These are phyloP conservation scores for Flammula alnicola DNA, from an alignment of 1,284 basidiomycete genomes.

Conservation along the genomic window DNA sequence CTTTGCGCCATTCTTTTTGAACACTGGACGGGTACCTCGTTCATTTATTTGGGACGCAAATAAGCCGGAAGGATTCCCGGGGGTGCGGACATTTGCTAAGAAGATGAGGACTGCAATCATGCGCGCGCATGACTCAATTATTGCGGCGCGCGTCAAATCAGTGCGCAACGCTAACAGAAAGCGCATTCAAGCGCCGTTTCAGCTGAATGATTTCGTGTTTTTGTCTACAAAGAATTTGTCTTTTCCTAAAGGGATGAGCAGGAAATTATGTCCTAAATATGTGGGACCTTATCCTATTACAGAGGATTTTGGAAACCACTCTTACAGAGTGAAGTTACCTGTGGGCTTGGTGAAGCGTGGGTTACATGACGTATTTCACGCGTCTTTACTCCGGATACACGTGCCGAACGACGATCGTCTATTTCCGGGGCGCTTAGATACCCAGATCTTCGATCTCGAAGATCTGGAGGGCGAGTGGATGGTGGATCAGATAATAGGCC, in stretches of 20 bases:
- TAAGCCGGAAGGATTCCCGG: conserved; percentile 23
- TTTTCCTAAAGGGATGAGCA: conserved; percentile 1
- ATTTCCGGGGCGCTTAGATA: conserved; percentile 26
- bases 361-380: conserved; percentile 29
- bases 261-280: conserved; percentile 17
- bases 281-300: conserved; percentile 11
- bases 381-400: conserved; percentile 26
- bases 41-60: conserved; percentile 28
- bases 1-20: conserved; percentile 33
- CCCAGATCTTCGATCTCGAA: conserved; percentile 17
- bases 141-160: conserved; percentile 30
- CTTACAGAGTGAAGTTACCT: conserved; percentile 21
- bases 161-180: conserved; percentile 30
- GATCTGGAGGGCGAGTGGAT: conserved; percentile 19
- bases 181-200: conserved; percentile 22
- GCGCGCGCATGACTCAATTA: conserved; percentile 33
- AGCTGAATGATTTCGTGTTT: conserved; percentile 32
- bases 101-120: conserved; percentile 26
- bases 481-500: conserved; percentile 17
- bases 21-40: conserved; percentile 26
- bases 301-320: conserved; percentile 20
- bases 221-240: conserved; percentile 34
- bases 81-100: conserved; percentile 26
- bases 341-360: conserved; percentile 20
- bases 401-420: conserved; percentile 28